phyloP scores from a whole-genome alignment of 2,329 filamentous ascomycete species.

The Trichoderma pleuroti region DNA sequence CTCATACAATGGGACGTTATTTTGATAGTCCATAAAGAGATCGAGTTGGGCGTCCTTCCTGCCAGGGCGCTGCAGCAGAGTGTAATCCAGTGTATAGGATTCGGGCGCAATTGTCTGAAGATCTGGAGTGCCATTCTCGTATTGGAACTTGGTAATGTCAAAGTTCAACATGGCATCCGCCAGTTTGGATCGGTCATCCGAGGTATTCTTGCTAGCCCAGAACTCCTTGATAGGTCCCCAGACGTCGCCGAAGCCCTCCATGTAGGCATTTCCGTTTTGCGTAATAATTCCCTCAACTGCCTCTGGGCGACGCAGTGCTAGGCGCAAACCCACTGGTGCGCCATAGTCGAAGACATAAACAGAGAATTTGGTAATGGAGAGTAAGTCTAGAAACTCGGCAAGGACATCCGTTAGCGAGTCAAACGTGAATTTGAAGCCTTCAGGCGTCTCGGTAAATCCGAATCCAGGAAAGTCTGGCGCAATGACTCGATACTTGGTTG shows the following conservation, averaged over 20 bases:
- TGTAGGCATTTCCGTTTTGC: slow-evolving; percentile 11
- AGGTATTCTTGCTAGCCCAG: slow-evolving; percentile 6
- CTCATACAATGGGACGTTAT: not conserved
- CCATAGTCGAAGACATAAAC: slow-evolving; percentile 13
- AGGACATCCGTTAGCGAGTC: not conserved
- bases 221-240: slow-evolving; percentile 10
- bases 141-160: slow-evolving; percentile 11
- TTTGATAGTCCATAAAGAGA: slow-evolving; percentile 12
- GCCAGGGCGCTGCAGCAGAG: slow-evolving; percentile 7
- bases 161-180: slow-evolving; percentile 9
- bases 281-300: slow-evolving; percentile 2
- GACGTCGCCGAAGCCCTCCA: slow-evolving; percentile 8
- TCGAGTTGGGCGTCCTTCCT: slow-evolving; percentile 10
- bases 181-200: slow-evolving; percentile 1
- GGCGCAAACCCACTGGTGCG: not conserved
- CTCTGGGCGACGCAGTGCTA: not conserved
- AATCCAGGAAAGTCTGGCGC: slow-evolving; percentile 6
- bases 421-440: slow-evolving; percentile 7
- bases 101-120: not conserved
- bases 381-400: not conserved
- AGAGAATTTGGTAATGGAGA: not conserved
- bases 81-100: not conserved
- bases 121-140: slow-evolving; percentile 3
- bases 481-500: slow-evolving; percentile 9
- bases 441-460: slow-evolving; percentile 6